Conservation (phyloP, 1,284 basidiomycete genomes). For the Trametes polyzona region DNA sequence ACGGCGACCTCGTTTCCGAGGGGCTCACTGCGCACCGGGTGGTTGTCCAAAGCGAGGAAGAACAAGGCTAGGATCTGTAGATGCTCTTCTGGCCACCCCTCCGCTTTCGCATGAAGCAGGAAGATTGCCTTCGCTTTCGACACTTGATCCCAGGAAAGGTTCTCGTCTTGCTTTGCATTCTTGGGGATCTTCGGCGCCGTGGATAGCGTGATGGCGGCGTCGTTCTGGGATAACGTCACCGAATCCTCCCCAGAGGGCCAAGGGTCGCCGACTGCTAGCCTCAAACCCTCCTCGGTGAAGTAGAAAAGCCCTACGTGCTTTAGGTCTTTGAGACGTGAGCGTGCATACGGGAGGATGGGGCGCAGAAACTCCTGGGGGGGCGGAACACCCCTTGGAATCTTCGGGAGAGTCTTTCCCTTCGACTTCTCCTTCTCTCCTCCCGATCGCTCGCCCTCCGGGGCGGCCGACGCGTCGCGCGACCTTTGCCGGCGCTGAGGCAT, state of each 20-base stretch:
- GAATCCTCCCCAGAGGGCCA: neutral
- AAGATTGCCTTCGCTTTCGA: neutral
- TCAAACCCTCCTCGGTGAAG: neutral
- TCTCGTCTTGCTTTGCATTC: neutral
- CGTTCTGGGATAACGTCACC: neutral
- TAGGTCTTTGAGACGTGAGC: neutral
- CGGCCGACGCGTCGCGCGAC: too few relatives aligned
- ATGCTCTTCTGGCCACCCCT: neutral
- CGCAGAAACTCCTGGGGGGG: neutral
- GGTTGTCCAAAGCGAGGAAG: neutral
- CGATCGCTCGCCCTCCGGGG: neutral
- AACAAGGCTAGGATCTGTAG: neutral
- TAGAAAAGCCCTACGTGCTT: neutral
- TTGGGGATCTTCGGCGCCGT: neutral
- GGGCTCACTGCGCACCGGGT: neutral
- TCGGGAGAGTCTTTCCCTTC: neutral
- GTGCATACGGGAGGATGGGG: neutral
- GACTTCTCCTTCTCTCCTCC: neutral
- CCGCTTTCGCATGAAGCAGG: neutral
- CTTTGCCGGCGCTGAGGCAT: too few relatives aligned
- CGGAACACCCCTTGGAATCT: neutral
- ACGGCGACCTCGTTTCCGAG: neutral
- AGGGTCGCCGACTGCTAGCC: neutral
- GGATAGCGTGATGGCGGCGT: neutral
- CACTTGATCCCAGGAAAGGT: neutral